Percentiles rank a stretch among this genome's conserved stretches.
phyloP scores from a whole-genome alignment of 2,329 filamentous ascomycete genomes.

The Aphanoascus verrucosus region DNA sequence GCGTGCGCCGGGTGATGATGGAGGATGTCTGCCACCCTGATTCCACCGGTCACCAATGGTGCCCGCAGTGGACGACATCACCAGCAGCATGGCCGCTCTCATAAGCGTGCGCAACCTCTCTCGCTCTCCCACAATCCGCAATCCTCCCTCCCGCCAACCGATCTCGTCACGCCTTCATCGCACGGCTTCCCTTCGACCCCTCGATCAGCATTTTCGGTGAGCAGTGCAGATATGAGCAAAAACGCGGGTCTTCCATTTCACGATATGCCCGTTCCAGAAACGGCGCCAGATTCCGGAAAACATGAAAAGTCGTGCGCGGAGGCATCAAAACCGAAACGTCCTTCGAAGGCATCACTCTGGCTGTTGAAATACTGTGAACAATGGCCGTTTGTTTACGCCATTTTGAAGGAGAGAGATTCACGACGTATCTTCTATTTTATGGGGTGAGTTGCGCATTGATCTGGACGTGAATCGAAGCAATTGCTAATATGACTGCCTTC shows the following conservation, averaged over 20 bases:
- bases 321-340: constrained; percentile 36
- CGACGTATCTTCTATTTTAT: constrained; percentile 96
- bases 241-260: constrained; percentile 2
- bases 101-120: constrained; percentile 11
- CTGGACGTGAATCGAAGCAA: neutral
- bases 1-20: constrained; percentile 12
- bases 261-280: neutral
- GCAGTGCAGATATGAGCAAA: neutral
- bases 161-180: constrained; percentile 1
- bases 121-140: constrained; percentile 3
- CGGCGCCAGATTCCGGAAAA: neutral
- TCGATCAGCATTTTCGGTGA: neutral
- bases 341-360: constrained; percentile 60
- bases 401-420: constrained; percentile 84
- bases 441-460: constrained; percentile 47
- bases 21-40: constrained; percentile 14
- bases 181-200: neutral
- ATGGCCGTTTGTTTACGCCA: constrained; percentile 71
- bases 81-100: constrained; percentile 9
- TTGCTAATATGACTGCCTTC: neutral
- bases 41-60: constrained; percentile 15
- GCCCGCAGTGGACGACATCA: constrained; percentile 13
- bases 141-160: neutral
- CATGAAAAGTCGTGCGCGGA: constrained; percentile 13
- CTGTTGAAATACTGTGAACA: constrained; percentile 58